Percentiles rank a stretch among this genome's conserved stretches.
These are phyloP conservation scores for Eucalyptus cloeziana DNA, from an alignment of 345 rosid genomes.

Conservation along the genomic window DNA sequence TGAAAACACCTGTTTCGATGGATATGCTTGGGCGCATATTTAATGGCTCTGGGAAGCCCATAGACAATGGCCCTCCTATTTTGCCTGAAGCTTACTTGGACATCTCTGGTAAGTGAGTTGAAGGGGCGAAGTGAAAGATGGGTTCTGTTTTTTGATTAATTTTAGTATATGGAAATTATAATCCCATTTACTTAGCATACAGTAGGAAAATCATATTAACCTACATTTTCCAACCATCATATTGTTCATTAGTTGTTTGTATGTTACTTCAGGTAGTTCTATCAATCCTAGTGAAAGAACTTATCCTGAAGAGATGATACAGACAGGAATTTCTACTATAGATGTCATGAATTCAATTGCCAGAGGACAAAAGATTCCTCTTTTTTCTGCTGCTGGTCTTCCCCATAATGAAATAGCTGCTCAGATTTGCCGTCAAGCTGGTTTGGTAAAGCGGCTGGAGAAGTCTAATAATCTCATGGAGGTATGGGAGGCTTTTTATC, in stretches of 20 bases:
- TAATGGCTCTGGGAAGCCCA: conserved; percentile 96
- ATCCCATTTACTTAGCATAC: background rate
- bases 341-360: conserved; percentile 99
- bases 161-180: background rate
- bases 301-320: conserved; percentile 98
- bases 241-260: background rate
- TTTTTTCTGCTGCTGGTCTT: conserved; percentile 98
- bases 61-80: conserved; percentile 93
- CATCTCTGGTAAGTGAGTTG: conserved; percentile 62
- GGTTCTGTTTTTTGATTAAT: background rate
- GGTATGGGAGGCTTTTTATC: conserved; percentile 15
- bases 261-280: conserved; percentile 58
- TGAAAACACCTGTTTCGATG: conserved; percentile 86
- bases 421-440: conserved; percentile 99
- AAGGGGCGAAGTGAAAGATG: background rate
- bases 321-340: conserved; percentile 94
- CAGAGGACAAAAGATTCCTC: conserved; percentile 97
- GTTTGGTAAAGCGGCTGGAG: conserved; percentile 91
- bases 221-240: background rate
- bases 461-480: conserved; percentile 65
- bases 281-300: conserved; percentile 99
- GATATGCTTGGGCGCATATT: conserved; percentile 97
- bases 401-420: conserved; percentile 99
- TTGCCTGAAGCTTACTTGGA: conserved; percentile 92
- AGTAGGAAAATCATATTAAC: background rate